Percentiles rank a stretch among this genome's conserved stretches.
These are phyloP conservation scores for Macrophomina tecta DNA, from an alignment of 2,329 filamentous ascomycete species.

Conservation along the genomic window DNA sequence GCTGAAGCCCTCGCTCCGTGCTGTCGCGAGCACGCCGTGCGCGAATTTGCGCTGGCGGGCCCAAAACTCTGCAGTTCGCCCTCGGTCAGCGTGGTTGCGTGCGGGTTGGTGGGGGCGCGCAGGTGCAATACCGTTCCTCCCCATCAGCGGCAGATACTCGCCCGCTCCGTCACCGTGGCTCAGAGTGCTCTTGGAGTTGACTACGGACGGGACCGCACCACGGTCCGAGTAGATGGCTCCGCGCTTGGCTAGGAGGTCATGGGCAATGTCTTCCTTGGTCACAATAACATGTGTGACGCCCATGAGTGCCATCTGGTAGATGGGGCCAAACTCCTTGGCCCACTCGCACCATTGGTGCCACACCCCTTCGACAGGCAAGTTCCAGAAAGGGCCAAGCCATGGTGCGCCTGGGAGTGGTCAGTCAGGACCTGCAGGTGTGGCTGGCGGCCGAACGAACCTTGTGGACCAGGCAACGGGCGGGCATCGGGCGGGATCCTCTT, in stretches of 20 bases:
- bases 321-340: constrained; percentile 21
- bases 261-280: constrained; percentile 23
- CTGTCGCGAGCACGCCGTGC: constrained; percentile 11
- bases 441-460: not conserved
- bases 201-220: not conserved
- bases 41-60: constrained; percentile 24
- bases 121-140: constrained; percentile 13
- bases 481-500: not conserved
- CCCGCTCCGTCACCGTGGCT: not conserved
- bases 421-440: not conserved
- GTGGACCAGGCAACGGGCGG: not conserved
- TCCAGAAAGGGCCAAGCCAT: constrained; percentile 21
- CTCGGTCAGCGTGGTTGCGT: not conserved
- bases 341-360: constrained; percentile 22
- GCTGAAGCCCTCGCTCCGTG: not conserved
- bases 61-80: constrained; percentile 18
- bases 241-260: constrained; percentile 24
- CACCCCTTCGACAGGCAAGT: constrained; percentile 6
- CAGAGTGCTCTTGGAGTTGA: constrained; percentile 7
- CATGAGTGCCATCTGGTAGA: constrained; percentile 24
- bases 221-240: constrained; percentile 13
- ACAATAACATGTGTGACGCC: constrained; percentile 23
- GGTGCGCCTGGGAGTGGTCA: constrained; percentile 5
- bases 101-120: too few relatives aligned
- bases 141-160: constrained; percentile 27